phyloP scores from a whole-genome alignment of 805 yeast genomes.

The Jamesozyma hellenica region DNA sequence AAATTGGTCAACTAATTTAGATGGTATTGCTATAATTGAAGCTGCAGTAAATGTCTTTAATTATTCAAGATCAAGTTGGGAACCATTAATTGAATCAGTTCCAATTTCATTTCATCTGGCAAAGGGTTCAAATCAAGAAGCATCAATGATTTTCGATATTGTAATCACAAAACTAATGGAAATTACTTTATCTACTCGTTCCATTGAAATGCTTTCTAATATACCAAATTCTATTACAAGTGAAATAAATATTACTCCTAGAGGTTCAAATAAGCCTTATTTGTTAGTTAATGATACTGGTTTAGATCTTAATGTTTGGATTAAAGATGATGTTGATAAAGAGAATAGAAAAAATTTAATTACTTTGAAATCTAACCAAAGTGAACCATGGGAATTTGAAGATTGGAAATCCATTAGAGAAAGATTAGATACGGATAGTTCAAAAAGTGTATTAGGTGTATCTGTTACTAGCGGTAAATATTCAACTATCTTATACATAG shows the following conservation, averaged over 20 bases:
- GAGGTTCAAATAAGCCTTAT: conserved; percentile 80
- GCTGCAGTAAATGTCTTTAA: conserved; percentile 70
- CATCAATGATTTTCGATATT: conserved; percentile 51
- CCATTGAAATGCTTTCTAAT: conserved; percentile 67
- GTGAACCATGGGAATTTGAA: conserved; percentile 80
- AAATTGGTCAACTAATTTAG: conserved; percentile 81
- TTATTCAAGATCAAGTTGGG: conserved; percentile 89
- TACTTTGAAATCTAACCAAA: conserved; percentile 38
- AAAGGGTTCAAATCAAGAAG: conserved; percentile 35
- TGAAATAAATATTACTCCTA: conserved; percentile 44
- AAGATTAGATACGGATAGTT: conserved; percentile 54
- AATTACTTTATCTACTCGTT: conserved; percentile 68
- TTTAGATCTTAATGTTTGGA: conserved; percentile 69
- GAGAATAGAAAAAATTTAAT: conserved; percentile 21
- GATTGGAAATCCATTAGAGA: conserved; percentile 88
- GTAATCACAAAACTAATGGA: conserved; percentile 72
- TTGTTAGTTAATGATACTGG: conserved; percentile 79
- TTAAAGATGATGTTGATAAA: conserved; percentile 36
- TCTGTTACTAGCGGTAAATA: conserved; percentile 47
- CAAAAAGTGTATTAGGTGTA: conserved; percentile 55
- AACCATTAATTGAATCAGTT: conserved; percentile 86
- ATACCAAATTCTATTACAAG: conserved; percentile 49
- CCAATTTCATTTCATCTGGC: conserved; percentile 64
- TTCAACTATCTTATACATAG: conserved; percentile 42
- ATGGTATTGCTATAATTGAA: conserved; percentile 55